Base-by-base conservation (phyloP, 2,329 filamentous ascomycete species). In the Neopestalotiopsis sp. region DNA sequence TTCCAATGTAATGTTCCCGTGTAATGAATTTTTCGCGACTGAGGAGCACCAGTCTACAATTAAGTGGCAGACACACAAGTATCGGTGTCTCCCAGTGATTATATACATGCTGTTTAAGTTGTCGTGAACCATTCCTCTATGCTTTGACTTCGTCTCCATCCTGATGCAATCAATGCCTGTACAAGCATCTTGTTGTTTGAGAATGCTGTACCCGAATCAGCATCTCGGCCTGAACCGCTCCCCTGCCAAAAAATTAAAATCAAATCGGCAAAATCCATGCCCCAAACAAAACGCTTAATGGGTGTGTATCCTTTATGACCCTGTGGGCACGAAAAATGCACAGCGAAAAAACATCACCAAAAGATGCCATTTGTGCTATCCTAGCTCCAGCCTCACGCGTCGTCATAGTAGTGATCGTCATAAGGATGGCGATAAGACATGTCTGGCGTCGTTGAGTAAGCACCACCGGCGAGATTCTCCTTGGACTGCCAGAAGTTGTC, bases 371-470 rank as follows among this genome's bases (percentile, higher is more conserved):
- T 38, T 38, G 42, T 52, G 24, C 24, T 28, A 3, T 28, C 24
- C 24, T 32, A 62, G 40, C 59, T 13, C 10, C 30, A 20, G 10
- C 17, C 32, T 83, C 75, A 88, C 69, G 80, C 83, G 72, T 88
- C 86, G 59, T 85, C 86, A 74, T 85, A 87, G 73, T 88, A 89
- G 69, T 88, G 86, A 45, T 89, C 86, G 62, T 85, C 84, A 72
- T 85, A 86, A 60, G 83, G 80, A 63, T 86, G 84, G 24, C 60
- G 42, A 20, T 75, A 74, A 65, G 74, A 71, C 63, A 73, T n/a
- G 30, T 78, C 17, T 69, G 74, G 64, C 77, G 79, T 67, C 81
- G 80, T 72, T 75, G 83, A 79, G 84, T 85, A 88, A 72, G 78
- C 80, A 84, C 85, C 87, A 71, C 78, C 81, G 12, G 80, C 79